Evolutionary conservation across 306 rosid genomes (phyloP), one percentile per base, ranked within the genome.

Genomic region (Castanea sativa): DNA sequence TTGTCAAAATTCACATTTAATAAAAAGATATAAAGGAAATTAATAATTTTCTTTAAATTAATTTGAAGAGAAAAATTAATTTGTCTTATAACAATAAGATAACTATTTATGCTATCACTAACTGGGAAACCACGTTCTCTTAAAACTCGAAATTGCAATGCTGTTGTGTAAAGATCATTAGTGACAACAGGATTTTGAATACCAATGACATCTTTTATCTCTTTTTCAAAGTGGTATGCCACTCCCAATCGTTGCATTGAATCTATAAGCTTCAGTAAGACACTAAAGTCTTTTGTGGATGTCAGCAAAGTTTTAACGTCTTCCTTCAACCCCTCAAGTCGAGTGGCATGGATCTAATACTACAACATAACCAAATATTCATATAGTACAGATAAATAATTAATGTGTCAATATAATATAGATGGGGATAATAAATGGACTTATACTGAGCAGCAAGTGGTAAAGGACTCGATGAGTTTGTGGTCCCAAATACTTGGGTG

Each of bases 141-240:
- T 6, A 61, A 32, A 60, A 83, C 6, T 27, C 75, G 72, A 30
- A 75, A 83, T 30, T 35, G 43, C 70, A 79, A 59, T 4, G 83
- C 78, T 16, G 32, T 74, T 1, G 64, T 53, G 18, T 19, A 19
- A 8, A 83, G 78, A 61, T 70, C 29, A 7, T 1, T 4, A 65
- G 20, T 69, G 25, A 23, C 27, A 51, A 41, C 5, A 3, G 30
- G 78, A 71, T 15, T 21, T 41, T 70, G 14, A 53, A 53, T 45
- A 55, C 49, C 1, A 55, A 29, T 12, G 21, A 45, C 78, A 2
- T 35, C 75, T 27, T 55, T 27, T 38, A 75, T 83, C 33, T 83
- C 83, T 3, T 78, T 35, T 71, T 75, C 78, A 4, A 83, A 83
- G 55, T 83, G 83, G 49, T 83, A 83, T 6, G 80, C 78, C 32